Evolutionary conservation across 805 yeast genomes (phyloP), one percentile per base, ranked within the genome.

Genomic region (Lipomyces yamadae): DNA sequence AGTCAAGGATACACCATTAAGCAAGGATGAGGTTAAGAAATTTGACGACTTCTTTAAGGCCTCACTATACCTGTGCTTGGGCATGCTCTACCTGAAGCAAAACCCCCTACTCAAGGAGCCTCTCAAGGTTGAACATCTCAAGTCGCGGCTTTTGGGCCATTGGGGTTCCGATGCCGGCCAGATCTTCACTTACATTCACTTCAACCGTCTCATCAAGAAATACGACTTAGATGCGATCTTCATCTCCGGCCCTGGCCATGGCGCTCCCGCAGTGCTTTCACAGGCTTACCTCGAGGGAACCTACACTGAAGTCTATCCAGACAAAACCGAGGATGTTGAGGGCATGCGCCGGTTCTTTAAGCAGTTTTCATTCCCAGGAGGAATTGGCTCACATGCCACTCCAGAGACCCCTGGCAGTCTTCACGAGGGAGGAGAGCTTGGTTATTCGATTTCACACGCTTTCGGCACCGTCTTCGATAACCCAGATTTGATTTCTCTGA

Each of bases 151-250:
- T 11, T 39, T 56, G 42, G 59, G 59, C 15, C 59, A 56, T 10
- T 56, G 59, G 59, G 59, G 59, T 56, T 56, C 59, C 24, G 59
- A 56, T 56, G 59, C 59, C 34, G 59, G 59, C 29, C 59, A 56
- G 54, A 56, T 56, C 59, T 56, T 56, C 55, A 56, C 59, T 39
- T 56, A 56, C 59, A 56, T 56, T 30, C 59, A 56, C 59, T 56
- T 56, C 37, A 56, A 56, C 55, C 42, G 59, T 30, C 48, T 56
- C 48, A 56, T 56, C 54, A 56, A 56, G 59, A 56, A 56, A 56
- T 56, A 56, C 24, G 59, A 56, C 48, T 18, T 56, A 6, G 32
- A 56, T 56, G n/a, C 59, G 42, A 34, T 56, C 59, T 56, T 56
- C 32, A 39, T 56, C 48, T 56, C 59, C 32, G 59, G 59, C 32